phyloP scores from a whole-genome alignment of 352 stramenopile genomes.

The Pseudoperonospora humuli region DNA sequence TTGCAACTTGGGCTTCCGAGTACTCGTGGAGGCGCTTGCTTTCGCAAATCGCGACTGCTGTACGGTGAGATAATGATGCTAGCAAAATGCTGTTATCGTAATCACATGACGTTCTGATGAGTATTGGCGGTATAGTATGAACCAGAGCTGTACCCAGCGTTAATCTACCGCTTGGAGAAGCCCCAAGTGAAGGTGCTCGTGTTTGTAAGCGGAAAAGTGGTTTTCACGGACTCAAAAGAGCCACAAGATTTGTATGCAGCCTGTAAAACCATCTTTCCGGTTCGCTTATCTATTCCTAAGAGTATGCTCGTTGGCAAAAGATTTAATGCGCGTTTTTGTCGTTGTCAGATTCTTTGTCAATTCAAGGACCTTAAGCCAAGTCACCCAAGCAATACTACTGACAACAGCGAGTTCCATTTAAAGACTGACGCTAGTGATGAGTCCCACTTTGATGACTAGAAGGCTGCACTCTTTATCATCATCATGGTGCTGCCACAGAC shows the following conservation, averaged over 20 bases:
- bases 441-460: constrained; percentile 35
- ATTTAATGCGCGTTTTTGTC: background rate
- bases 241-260: constrained; percentile 71
- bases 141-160: constrained; percentile 97
- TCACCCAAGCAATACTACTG: constrained; percentile 1
- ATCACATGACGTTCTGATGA: background rate
- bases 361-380: constrained; percentile 47
- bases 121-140: constrained; percentile 83
- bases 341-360: constrained; percentile 47
- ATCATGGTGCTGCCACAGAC: too few relatives aligned
- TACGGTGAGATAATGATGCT: constrained; percentile 33
- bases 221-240: constrained; percentile 93
- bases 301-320: background rate
- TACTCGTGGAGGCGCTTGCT: constrained; percentile 75
- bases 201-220: constrained; percentile 97
- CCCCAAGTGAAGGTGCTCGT: constrained; percentile 98
- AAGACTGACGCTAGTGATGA: constrained; percentile 27
- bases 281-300: constrained; percentile 16
- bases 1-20: constrained; percentile 62
- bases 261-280: constrained; percentile 73
- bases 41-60: constrained; percentile 67
- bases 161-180: constrained; percentile 97
- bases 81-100: background rate
- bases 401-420: constrained; percentile 1
- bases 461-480: background rate